These are phyloP conservation scores for Aspergillus fumigatiaffinis DNA, from an alignment of 2,329 filamentous ascomycete species.

Conservation along the genomic window DNA sequence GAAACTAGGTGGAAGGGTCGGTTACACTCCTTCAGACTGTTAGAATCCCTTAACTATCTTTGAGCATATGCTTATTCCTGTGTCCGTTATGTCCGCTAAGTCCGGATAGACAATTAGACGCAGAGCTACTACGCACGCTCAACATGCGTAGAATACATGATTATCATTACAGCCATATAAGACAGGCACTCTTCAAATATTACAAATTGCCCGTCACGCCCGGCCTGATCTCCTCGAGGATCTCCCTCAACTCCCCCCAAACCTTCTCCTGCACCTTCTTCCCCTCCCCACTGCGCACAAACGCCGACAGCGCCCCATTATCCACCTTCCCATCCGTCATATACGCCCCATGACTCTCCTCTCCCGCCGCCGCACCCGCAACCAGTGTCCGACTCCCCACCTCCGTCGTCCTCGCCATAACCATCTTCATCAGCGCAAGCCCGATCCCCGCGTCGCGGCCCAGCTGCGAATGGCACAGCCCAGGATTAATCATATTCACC, in stretches of 20 bases:
- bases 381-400: constrained; percentile 46
- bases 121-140: too few relatives aligned
- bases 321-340: constrained; percentile 35
- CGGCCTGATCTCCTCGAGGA: constrained; percentile 42
- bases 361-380: constrained; percentile 34
- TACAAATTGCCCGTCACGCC: constrained; percentile 24
- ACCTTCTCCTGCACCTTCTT: constrained; percentile 34
- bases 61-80: too few relatives aligned
- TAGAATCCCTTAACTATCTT: too few relatives aligned
- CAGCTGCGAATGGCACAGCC: constrained; percentile 50
- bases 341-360: constrained; percentile 47
- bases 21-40: too few relatives aligned
- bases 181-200: too few relatives aligned
- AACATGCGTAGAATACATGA: too few relatives aligned
- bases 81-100: too few relatives aligned
- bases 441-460: constrained; percentile 30
- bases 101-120: too few relatives aligned
- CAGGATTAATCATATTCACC: constrained; percentile 52
- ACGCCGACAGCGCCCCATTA: constrained; percentile 25
- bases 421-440: constrained; percentile 21
- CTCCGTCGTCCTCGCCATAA: constrained; percentile 44
- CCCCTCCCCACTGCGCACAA: constrained; percentile 42
- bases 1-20: too few relatives aligned
- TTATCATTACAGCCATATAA: too few relatives aligned
- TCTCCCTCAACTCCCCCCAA: constrained; percentile 42